phyloP scores from a whole-genome alignment of 164 flowering plant genomes.

The Liriodendron chinense region DNA sequence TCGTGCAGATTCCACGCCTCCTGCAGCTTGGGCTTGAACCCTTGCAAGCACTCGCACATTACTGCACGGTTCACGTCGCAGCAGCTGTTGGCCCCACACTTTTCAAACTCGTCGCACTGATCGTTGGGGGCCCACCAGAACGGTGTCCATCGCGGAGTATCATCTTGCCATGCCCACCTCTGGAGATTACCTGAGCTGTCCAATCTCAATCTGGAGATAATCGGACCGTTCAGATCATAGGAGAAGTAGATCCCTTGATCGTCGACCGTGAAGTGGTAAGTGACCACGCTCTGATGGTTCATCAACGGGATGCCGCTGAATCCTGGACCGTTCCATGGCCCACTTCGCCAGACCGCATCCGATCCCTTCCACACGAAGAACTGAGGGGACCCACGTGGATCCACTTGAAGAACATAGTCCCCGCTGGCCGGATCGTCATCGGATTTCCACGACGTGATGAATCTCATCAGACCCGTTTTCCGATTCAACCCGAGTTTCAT shows the following conservation, averaged over 20 bases:
- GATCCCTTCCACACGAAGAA: slow-evolving; percentile 13
- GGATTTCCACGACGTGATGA: slow-evolving; percentile 33
- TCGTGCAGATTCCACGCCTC: slow-evolving; percentile 13
- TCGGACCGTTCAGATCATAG: slow-evolving; percentile 15
- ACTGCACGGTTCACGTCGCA: slow-evolving; percentile 22
- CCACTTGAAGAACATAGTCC: slow-evolving; percentile 26
- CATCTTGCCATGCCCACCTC: slow-evolving; percentile 22
- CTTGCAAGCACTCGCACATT: slow-evolving; percentile 24
- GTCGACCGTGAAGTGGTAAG: slow-evolving; percentile 21
- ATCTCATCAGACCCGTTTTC: slow-evolving; percentile 11
- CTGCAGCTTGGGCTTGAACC: slow-evolving; percentile 19
- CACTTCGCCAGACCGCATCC: slow-evolving; percentile 29
- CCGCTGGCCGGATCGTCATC: slow-evolving; percentile 41
- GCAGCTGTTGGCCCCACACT: slow-evolving; percentile 31
- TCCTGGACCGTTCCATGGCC: slow-evolving; percentile 59
- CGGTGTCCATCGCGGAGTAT: not conserved
- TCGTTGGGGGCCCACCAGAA: slow-evolving; percentile 20
- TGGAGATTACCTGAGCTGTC: slow-evolving; percentile 14
- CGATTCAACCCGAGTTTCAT: slow-evolving; percentile 30
- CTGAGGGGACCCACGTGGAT: slow-evolving; percentile 37
- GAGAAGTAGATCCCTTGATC: slow-evolving; percentile 33
- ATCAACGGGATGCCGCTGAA: slow-evolving; percentile 62
- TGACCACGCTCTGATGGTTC: slow-evolving; percentile 9
- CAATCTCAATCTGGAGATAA: slow-evolving; percentile 36
- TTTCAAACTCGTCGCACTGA: slow-evolving; percentile 28